A percentile compares a stretch with the other conserved stretches of the same genome.
Conservation (phyloP, 805 yeast species). For the Tetrapisispora iriomotensis region DNA sequence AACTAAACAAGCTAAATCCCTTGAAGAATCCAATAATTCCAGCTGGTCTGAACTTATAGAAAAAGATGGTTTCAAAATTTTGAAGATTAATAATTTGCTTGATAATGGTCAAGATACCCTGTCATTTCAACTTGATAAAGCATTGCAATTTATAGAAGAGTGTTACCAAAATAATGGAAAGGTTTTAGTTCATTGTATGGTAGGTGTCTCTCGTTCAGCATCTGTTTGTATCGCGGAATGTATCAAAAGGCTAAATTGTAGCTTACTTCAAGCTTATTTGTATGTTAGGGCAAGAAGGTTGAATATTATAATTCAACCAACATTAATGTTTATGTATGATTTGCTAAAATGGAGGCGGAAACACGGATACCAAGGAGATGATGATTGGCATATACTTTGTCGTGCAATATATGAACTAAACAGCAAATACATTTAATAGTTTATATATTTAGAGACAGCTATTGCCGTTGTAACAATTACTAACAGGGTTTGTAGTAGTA, state of each 20-base stretch:
- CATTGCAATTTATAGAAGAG: constrained; percentile 57
- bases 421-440: constrained; percentile 48
- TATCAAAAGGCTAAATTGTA: constrained; percentile 62
- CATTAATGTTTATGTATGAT: constrained; percentile 84
- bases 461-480: no score
- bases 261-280: constrained; percentile 70
- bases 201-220: constrained; percentile 91
- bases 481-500: no score
- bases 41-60: constrained; percentile 11
- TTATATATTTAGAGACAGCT: no score
- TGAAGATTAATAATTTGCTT: constrained; percentile 63
- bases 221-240: constrained; percentile 94
- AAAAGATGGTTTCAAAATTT: constrained; percentile 25
- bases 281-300: constrained; percentile 83
- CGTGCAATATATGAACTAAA: constrained; percentile 74
- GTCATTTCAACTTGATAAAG: constrained; percentile 47
- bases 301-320: constrained; percentile 91
- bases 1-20: background rate
- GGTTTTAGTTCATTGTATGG: constrained; percentile 84
- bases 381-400: constrained; percentile 84
- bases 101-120: constrained; percentile 88
- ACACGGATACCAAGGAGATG: constrained; percentile 38
- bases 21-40: background rate
- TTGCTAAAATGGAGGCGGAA: constrained; percentile 46
- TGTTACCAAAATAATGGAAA: constrained; percentile 37